Percentiles rank a stretch among this genome's conserved stretches.
Evolutionary conservation across 805 yeast species (phyloP).

Genomic region (Nakazawaea peltata): DNA sequence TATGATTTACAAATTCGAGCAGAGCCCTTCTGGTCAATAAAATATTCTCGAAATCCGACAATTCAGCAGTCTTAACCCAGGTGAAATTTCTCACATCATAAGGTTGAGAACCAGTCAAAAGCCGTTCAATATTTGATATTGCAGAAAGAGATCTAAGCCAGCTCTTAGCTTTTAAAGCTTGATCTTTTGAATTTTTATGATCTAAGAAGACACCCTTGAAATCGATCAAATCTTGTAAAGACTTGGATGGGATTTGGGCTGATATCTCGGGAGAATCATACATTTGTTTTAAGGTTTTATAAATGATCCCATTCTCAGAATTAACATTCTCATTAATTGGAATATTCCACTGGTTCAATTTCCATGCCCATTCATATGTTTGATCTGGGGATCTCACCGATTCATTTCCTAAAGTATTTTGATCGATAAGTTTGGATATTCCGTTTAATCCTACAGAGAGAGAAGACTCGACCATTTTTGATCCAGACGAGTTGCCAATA

Average conservation of each 20-base stretch:
- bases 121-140: conserved; percentile 14
- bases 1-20: conserved; percentile 21
- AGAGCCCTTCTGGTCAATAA: conserved; percentile 32
- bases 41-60: conserved; percentile 32
- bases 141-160: conserved; percentile 9
- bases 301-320: conserved; percentile 39
- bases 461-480: background rate
- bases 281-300: conserved; percentile 40
- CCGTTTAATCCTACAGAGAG: conserved; percentile 44
- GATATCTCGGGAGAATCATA: conserved; percentile 25
- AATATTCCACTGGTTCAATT: conserved; percentile 68
- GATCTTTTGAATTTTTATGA: conserved; percentile 4
- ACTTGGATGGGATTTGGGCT: conserved; percentile 14
- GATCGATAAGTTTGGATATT: conserved; percentile 28
- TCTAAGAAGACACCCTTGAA: conserved; percentile 13
- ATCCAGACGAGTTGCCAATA: conserved; percentile 19
- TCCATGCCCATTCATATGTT: conserved; percentile 64
- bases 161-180: conserved; percentile 14
- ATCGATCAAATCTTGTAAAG: conserved; percentile 16
- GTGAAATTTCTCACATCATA: conserved; percentile 13
- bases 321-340: conserved; percentile 28
- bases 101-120: conserved; percentile 4
- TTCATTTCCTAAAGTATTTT: no score
- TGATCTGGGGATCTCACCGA: background rate
- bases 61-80: conserved; percentile 32